Conservation (phyloP, 2,329 filamentous ascomycete genomes). For the Stemphylium vesicarium region DNA sequence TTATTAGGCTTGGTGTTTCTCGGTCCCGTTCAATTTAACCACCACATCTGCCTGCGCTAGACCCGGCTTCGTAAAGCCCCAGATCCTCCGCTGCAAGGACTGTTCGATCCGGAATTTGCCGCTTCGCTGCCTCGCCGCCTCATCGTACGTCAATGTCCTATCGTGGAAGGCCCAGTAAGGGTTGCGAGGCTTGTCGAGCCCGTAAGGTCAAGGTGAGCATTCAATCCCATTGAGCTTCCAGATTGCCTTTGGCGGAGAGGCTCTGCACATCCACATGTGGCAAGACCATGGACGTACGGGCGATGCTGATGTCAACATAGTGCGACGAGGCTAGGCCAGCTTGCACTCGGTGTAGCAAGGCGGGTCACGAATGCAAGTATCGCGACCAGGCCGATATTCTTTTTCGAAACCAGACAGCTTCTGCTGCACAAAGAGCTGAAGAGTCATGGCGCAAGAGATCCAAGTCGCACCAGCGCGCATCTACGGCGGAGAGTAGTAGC, state of each 20-base stretch:
- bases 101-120: background rate
- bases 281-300: background rate
- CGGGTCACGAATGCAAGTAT: conserved; percentile 39
- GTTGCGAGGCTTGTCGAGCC: conserved; percentile 42
- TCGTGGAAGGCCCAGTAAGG: conserved; percentile 45
- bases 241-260: too few relatives aligned
- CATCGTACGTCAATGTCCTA: conserved; percentile 35
- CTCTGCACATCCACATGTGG: background rate
- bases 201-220: conserved; percentile 43
- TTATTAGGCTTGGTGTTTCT: background rate
- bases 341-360: conserved; percentile 40
- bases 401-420: conserved; percentile 44
- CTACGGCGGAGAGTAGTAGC: conserved; percentile 18
- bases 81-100: background rate
- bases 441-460: conserved; percentile 44
- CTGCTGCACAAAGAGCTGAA: conserved; percentile 43
- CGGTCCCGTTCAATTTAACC: background rate
- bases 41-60: conserved; percentile 6
- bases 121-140: background rate
- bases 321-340: conserved; percentile 43
- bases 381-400: conserved; percentile 41
- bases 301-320: conserved; percentile 21
- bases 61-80: background rate
- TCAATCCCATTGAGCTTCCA: background rate
- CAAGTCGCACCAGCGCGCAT: conserved; percentile 31